Evolutionary conservation across 352 stramenopile species (phyloP), one percentile per base, ranked within the genome.

Genomic region (Globisporangium radiosum): DNA sequence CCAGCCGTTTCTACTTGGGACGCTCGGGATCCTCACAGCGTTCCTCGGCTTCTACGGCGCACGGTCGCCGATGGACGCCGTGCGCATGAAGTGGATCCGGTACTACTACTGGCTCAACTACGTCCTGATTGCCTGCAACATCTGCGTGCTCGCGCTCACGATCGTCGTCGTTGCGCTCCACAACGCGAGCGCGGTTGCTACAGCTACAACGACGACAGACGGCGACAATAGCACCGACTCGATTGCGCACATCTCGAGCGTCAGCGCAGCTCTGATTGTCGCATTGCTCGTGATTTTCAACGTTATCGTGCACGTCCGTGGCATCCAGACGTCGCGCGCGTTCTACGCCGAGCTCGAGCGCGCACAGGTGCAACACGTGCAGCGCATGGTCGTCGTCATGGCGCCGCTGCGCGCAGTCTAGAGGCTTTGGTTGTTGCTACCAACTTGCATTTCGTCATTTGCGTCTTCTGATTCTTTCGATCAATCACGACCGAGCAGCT

Each of bases 41-140:
- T 84, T 91, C 53, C 64, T 88, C 13, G 81, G 81, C 13, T 87
- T 81, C 69, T 76, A 81, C 52, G 76, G 79, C 40, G 69, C 77
- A 15, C 75, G 81, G 0, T 51, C 75, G 19, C 81, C 81, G n/a
- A 73, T 91, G 49, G 79, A 84, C 54, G 42, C 69, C 25, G 64
- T 70, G 59, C 77, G 79, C 15, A 59, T 87, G 49, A 88, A 91
- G 66, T 91, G 81, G 79, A 58, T 90, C 44, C 79, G 77, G 39
- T 75, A 66, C 51, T 90, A 77, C 69, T 57, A 87, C 52, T 89
- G 76, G 70, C 69, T 77, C 49, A 89, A 91, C 77, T 88, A 87
- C 69, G 63, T 66, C 39, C 87, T 90, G 72, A 25, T 89, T 54
- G 66, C 68, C 19, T 61, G 90, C 60, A 91, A 91, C 57, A 51